Conservation (phyloP, 306 rosid species). For the Casuarina cunninghamiana region DNA sequence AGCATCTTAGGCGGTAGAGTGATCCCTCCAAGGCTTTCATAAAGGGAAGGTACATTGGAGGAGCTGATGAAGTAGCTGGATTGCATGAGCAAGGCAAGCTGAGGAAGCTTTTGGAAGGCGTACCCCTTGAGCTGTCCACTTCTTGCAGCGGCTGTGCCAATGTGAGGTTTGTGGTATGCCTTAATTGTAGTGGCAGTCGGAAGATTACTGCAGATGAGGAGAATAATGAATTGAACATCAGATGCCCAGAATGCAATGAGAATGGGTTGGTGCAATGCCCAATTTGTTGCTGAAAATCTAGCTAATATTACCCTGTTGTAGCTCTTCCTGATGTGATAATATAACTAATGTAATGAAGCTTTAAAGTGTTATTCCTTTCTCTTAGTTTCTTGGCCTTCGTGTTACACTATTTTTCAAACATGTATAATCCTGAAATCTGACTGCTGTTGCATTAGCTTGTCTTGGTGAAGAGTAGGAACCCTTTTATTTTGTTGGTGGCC, state of each 20-base stretch:
- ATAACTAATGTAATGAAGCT: not conserved
- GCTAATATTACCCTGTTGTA: conserved; percentile 8
- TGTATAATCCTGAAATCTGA: conserved; percentile 8
- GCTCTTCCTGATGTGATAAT: not conserved
- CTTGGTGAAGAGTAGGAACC: not conserved
- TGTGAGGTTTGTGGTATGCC: conserved; percentile 63
- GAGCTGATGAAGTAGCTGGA: conserved; percentile 81
- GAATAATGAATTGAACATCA: conserved; percentile 31
- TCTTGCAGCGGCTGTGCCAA: conserved; percentile 66
- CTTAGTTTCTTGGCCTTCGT: conserved; percentile 14
- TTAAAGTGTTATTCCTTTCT: not conserved
- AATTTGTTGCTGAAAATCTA: conserved; percentile 58
- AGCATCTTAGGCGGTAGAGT: conserved; percentile 57
- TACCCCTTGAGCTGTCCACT: conserved; percentile 33
- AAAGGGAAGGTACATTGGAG: conserved; percentile 87
- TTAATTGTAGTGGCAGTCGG: conserved; percentile 72
- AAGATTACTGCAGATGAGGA: conserved; percentile 49
- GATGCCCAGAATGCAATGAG: conserved; percentile 79
- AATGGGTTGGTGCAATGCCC: conserved; percentile 83
- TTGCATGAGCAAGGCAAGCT: conserved; percentile 85
- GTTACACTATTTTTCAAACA: not conserved
- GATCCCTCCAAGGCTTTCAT: conserved; percentile 88
- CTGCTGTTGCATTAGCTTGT: conserved; percentile 11
- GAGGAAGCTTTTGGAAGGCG: conserved; percentile 72
- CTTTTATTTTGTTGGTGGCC: too few relatives aligned